Conservation (phyloP, 768 basidiomycete genomes). For the Botryobasidium botryosum region DNA sequence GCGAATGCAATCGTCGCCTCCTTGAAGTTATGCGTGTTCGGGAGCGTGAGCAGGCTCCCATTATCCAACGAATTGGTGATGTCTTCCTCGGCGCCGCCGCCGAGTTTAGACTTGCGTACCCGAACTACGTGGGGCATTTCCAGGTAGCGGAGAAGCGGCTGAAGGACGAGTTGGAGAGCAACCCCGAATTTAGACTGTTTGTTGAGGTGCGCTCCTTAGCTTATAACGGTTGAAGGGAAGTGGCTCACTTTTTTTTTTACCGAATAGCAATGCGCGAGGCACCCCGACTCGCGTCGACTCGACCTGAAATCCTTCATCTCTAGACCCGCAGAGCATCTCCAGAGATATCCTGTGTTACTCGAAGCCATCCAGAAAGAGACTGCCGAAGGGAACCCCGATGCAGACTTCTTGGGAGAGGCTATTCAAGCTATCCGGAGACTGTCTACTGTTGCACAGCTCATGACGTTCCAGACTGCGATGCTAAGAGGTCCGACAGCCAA, state of each 20-base stretch:
- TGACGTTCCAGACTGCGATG: slow-evolving; percentile 85
- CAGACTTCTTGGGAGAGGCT: slow-evolving; percentile 68
- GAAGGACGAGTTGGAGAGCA: slow-evolving; percentile 71
- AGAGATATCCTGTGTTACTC: slow-evolving; percentile 68
- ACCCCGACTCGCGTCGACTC: slow-evolving; percentile 39
- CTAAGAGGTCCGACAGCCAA: slow-evolving; percentile 62
- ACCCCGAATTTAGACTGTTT: slow-evolving; percentile 67
- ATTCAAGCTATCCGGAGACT: slow-evolving; percentile 70
- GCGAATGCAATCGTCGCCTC: slow-evolving; percentile 20
- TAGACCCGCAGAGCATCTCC: slow-evolving; percentile 64
- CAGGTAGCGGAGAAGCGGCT: slow-evolving; percentile 74
- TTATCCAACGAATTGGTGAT: slow-evolving; percentile 27
- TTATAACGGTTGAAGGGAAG: slow-evolving; percentile 4
- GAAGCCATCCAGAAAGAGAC: slow-evolving; percentile 81
- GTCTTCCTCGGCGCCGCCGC: slow-evolving; percentile 39
- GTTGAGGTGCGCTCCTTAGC: slow-evolving; percentile 42
- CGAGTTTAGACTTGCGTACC: slow-evolving; percentile 29
- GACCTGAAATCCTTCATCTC: slow-evolving; percentile 69
- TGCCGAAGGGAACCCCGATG: slow-evolving; percentile 60
- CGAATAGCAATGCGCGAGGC: slow-evolving; percentile 30
- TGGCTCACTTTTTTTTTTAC: slow-evolving; percentile 13
- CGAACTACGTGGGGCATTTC: slow-evolving; percentile 47
- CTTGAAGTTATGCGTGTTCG: slow-evolving; percentile 24
- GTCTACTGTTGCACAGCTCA: slow-evolving; percentile 62
- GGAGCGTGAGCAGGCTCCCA: slow-evolving; percentile 24